Percentiles rank a stretch among this genome's conserved stretches.
Conservation (phyloP, 495 filamentous ascomycete genomes). For the Stereocaulon alpinum region DNA sequence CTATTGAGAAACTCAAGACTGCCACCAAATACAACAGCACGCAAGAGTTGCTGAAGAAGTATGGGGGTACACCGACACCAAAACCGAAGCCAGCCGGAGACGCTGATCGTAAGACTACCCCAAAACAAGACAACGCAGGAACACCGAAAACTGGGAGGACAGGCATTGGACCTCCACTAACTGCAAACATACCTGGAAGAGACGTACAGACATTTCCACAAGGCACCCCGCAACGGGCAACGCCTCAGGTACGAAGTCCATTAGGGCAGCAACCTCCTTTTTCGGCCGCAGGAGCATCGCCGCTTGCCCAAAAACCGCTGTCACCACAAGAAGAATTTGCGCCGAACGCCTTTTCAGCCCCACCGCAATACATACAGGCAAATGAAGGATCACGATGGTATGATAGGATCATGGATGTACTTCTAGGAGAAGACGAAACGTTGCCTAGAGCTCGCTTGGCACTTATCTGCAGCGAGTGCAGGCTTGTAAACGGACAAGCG, state of each 20-base stretch:
- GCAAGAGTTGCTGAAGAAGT: conserved; percentile 86
- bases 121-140: conserved; percentile 13
- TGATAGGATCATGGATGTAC: conserved; percentile 80
- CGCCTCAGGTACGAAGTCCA: conserved; percentile 5
- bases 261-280: conserved; percentile 8
- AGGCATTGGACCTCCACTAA: conserved; percentile 63
- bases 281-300: conserved; percentile 18
- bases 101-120: conserved; percentile 22
- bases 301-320: conserved; percentile 11
- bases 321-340: conserved; percentile 35
- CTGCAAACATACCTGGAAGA: conserved; percentile 63
- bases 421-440: conserved; percentile 92
- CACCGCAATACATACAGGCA: conserved; percentile 35
- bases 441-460: conserved; percentile 82
- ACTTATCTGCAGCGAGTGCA: conserved; percentile 72
- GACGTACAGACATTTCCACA: conserved; percentile 1
- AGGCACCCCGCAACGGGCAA: conserved; percentile 21
- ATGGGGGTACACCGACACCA: conserved; percentile 52
- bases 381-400: conserved; percentile 66
- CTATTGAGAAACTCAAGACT: conserved; percentile 86
- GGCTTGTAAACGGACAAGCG: conserved; percentile 91
- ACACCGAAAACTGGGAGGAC: conserved; percentile 36
- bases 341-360: conserved; percentile 47
- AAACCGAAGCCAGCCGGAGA: conserved; percentile 28
- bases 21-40: conserved; percentile 95